Base-by-base conservation (phyloP, 169 alveolate species). In the Cryptosporidium canis region DNA sequence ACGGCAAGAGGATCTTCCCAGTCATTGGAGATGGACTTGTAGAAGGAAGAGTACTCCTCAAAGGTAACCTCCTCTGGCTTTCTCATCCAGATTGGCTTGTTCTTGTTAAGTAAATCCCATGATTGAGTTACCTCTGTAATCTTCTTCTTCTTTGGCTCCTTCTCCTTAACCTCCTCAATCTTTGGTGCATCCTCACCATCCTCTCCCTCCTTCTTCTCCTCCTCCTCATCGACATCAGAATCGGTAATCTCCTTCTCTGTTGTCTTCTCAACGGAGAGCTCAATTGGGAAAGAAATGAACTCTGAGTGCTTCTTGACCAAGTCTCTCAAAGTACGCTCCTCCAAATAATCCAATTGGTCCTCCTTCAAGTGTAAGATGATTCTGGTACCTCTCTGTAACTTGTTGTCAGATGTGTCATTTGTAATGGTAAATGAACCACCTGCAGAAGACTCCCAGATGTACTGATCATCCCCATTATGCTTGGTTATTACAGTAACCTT, bases 1-100 rank as follows among this genome's bases (percentile, higher is more conserved):
- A 97, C 99, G 29, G 99, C 98, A 83, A 97, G 85, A 90, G 97
- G 99, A 67, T 98, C 99, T 92, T 98, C 99, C 99, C 99, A 98
- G 92, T 98, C 99, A 91, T 98, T 98, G 90, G 99, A 94, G 67
- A 98, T 92, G 64, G 98, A 92, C 96, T 98, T 98, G 95, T 98
- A 98, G 96, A 98, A 98, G 90, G 98, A 87, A 45, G 99, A 98
- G 90, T 98, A 98, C 93, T 98, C 99, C 92, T 98, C 99, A 92
- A 97, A 96, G 39, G 99, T 96, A 58, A 98, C 98, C 35, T 97
- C 99, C 90, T 97, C 99, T 45, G 99, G 98, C 93, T 96, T 97
- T 83, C 99, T 94, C 99, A 97, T 97, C 99, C 99, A 98, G 44
- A 98, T 92, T 31, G 99, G 99, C 94, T 98, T 98, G 85, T 96